phyloP scores from a whole-genome alignment of 805 yeast genomes.

The Cyberlindnera misumaiensis region DNA sequence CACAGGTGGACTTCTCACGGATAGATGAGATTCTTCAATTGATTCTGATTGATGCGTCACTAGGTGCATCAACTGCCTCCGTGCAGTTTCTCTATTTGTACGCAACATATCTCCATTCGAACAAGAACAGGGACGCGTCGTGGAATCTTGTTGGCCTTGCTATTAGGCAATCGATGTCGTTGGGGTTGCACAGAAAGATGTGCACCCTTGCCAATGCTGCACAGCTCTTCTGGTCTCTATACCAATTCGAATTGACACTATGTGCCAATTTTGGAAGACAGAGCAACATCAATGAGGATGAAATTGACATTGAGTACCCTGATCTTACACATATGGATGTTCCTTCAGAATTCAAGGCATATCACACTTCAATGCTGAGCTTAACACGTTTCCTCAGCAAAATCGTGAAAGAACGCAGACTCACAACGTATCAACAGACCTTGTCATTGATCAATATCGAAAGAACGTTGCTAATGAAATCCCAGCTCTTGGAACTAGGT shows the following conservation, averaged over 20 bases:
- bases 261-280: constrained; percentile 42
- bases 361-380: constrained; percentile 28
- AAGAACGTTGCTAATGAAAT: constrained; percentile 31
- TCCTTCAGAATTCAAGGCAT: constrained; percentile 24
- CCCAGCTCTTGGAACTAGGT: constrained; percentile 29
- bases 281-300: constrained; percentile 37
- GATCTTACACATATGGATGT: constrained; percentile 6
- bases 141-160: constrained; percentile 42
- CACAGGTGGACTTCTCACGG: constrained; percentile 17
- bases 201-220: constrained; percentile 13
- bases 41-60: constrained; percentile 35
- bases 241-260: constrained; percentile 33
- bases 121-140: constrained; percentile 40
- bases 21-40: constrained; percentile 36
- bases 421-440: constrained; percentile 30
- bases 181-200: constrained; percentile 39
- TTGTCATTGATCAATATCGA: constrained; percentile 34
- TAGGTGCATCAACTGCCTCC: constrained; percentile 39
- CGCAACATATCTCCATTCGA: constrained; percentile 37
- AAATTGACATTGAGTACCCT: constrained; percentile 37
- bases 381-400: constrained; percentile 33
- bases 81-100: constrained; percentile 36
- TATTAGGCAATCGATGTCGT: constrained; percentile 38
- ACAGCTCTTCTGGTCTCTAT: constrained; percentile 35
- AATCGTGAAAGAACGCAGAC: constrained; percentile 33